phyloP scores from a whole-genome alignment of 2,329 filamentous ascomycete genomes.

The Colletotrichum echinochloae region DNA sequence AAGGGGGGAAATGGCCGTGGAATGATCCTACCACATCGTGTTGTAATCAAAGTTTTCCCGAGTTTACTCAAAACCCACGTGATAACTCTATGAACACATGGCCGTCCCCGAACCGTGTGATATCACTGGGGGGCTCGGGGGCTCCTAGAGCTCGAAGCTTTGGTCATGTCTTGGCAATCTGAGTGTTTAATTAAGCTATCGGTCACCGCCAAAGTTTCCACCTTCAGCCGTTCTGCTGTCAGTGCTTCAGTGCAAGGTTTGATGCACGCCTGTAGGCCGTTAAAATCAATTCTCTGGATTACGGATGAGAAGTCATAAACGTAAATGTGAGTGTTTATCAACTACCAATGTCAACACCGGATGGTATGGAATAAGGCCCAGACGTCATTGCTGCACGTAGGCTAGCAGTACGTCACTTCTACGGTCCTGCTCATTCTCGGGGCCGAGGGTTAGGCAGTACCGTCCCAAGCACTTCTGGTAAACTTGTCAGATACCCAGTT shows the following conservation, averaged over 20 bases:
- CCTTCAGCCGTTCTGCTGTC: not conserved
- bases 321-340: not conserved
- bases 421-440: not conserved
- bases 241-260: not conserved
- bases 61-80: not conserved
- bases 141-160: not conserved
- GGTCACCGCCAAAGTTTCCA: not conserved
- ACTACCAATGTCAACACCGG: not conserved
- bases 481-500: not conserved
- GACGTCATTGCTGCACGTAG: not conserved
- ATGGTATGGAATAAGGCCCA: not conserved
- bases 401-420: not conserved
- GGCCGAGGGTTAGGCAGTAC: not conserved
- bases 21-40: not conserved
- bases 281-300: not conserved
- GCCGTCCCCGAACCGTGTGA: not conserved
- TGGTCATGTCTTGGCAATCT: not conserved
- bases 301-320: not conserved
- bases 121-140: not conserved
- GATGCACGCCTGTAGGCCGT: not conserved
- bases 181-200: not conserved
- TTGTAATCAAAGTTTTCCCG: not conserved
- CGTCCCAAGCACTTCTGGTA: not conserved
- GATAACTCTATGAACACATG: not conserved
- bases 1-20: rapidly evolving